Percentiles rank a stretch among this genome's conserved stretches.
These are phyloP conservation scores for Musa acuminata DNA, from an alignment of 176 grass and related monocot species.

Conservation along the genomic window DNA sequence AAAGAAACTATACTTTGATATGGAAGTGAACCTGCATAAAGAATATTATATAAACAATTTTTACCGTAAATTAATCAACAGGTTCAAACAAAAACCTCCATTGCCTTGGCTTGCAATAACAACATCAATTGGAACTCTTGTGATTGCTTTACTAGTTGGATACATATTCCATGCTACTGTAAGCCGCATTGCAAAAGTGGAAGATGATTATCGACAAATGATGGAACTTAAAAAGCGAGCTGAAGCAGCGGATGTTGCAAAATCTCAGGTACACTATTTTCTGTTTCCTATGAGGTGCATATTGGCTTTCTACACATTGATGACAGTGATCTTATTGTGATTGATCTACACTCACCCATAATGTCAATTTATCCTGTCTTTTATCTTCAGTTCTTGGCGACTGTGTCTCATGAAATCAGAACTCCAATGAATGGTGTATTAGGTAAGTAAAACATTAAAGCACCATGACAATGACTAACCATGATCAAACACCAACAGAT, in stretches of 20 bases:
- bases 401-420: slow-evolving; percentile 98
- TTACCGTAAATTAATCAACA: slow-evolving; percentile 10
- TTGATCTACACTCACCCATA: neutral
- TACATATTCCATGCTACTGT: slow-evolving; percentile 73
- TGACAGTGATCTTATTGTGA: neutral
- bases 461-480: neutral
- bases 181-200: slow-evolving; percentile 71
- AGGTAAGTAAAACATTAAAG: slow-evolving; percentile 35
- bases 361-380: slow-evolving; percentile 3
- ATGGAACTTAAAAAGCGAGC: slow-evolving; percentile 65
- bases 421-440: slow-evolving; percentile 99
- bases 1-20: neutral
- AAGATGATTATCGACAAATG: slow-evolving; percentile 77
- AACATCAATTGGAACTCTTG: slow-evolving; percentile 51
- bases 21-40: neutral
- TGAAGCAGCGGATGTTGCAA: slow-evolving; percentile 83
- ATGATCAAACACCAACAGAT: neutral
- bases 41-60: neutral
- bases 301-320: no score
- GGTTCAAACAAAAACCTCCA: slow-evolving; percentile 61
- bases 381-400: slow-evolving; percentile 81
- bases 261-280: slow-evolving; percentile 57
- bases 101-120: slow-evolving; percentile 79
- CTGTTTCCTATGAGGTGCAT: slow-evolving; percentile 3
- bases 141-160: slow-evolving; percentile 57